Evolutionary conservation across 805 yeast genomes (phyloP), one percentile per base, ranked within the genome.

Genomic region (Suhomyces vadensis): DNA sequence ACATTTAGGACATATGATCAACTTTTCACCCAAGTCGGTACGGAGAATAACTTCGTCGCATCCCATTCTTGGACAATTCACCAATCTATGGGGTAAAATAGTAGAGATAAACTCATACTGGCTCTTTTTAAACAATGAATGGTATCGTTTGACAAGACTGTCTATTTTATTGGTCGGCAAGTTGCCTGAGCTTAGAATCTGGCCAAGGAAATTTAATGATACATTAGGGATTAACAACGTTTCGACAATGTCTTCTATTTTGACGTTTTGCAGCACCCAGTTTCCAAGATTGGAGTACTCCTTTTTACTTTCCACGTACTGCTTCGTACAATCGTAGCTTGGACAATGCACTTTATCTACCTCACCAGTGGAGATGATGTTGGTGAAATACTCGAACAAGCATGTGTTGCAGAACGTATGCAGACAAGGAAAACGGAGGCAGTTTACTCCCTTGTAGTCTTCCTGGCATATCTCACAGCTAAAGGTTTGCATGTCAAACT

Each of bases 371-470:
- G 53, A 54, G 9, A 82, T 79, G 35, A 63, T 58, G 3, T 69
- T 58, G 1, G 56, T 48, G 39, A 73, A 74, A 47, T 74, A 80
- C 5, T 68, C 72, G 9, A 41, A 52, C 4, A 83, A 64, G 54
- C 89, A 83, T 8, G 63, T 67, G 43, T 69, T 67, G 59, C 90
- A 83, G 52, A 83, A 83, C 0, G 85, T 80, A 55, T 83, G 89
- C 1, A 86, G 85, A 62, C 90, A 83, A 1, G 68, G 61, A 42
- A 74, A 64, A 38, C 47, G 37, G 10, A 60, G 51, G 51, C 78
- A 74, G 3, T 54, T 44, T 0, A 31, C 42, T 1, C 87, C 87
- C 45, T 75, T 76, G 39, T 61, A 63, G 24, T 66, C 71, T 17
- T 65, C 71, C 48, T 78, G 77, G 54, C 87, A 82, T 0, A 82